phyloP scores from a whole-genome alignment of 331 rosid species.

The Quercus lobata region DNA sequence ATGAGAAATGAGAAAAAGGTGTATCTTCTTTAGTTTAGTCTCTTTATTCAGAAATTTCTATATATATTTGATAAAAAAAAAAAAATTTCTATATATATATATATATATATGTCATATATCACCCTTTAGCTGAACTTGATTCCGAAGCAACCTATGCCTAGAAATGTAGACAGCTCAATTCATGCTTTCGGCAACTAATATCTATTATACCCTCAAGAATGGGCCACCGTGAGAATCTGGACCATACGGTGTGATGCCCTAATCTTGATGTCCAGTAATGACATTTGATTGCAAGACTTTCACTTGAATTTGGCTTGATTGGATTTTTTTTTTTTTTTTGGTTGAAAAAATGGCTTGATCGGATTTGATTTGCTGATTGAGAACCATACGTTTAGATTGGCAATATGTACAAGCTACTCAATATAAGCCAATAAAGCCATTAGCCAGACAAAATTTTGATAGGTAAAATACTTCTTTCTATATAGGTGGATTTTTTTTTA shows the following conservation, averaged over 20 bases:
- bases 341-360: neutral
- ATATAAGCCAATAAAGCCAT: neutral
- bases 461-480: neutral
- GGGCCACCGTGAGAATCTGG: conserved; percentile 3
- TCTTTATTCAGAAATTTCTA: conserved; percentile 41
- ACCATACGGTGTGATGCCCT: conserved; percentile 2
- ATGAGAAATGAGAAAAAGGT: conserved; percentile 21
- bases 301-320: neutral
- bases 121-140: conserved; percentile 43
- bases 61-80: no score
- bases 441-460: neutral
- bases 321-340: neutral
- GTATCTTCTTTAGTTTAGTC: conserved; percentile 40
- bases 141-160: conserved; percentile 52
- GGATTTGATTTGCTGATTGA: neutral
- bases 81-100: no score
- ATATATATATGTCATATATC: conserved; percentile 13
- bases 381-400: neutral
- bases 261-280: conserved; percentile 2
- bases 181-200: neutral
- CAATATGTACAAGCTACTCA: neutral
- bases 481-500: neutral
- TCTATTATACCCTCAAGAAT: neutral
- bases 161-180: conserved; percentile 15
- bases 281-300: neutral